Evolutionary conservation across 2,329 filamentous ascomycete genomes (phyloP).

Genomic region (Dactylellina cionopaga): DNA sequence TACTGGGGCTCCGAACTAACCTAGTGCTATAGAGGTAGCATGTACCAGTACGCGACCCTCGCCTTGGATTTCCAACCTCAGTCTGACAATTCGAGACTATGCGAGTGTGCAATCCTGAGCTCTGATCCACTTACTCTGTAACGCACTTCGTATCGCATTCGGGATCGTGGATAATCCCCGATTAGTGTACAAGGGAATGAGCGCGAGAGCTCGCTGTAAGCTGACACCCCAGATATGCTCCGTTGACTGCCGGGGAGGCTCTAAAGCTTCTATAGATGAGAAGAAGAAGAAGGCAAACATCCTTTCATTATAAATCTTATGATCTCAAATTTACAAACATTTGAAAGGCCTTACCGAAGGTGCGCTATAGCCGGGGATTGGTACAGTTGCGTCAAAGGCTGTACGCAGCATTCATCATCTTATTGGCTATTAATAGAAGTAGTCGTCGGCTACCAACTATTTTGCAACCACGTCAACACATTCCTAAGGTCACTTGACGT

Average conservation of each 20-base stretch:
- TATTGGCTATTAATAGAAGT: no score
- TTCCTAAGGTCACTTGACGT: no score
- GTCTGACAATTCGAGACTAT: not conserved
- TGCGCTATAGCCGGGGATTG: no score
- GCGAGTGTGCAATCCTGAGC: conserved; percentile 33
- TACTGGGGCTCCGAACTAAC: no score
- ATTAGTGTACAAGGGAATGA: conserved; percentile 24
- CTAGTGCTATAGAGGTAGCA: conserved; percentile 12
- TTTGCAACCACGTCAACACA: no score
- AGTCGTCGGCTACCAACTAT: no score
- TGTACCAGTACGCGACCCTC: conserved; percentile 28
- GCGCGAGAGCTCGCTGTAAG: conserved; percentile 49
- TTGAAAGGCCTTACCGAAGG: no score
- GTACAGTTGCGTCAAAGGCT: no score
- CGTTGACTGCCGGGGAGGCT: conserved; percentile 40
- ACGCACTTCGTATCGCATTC: conserved; percentile 19
- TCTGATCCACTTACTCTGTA: conserved; percentile 2
- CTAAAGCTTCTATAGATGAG: conserved; percentile 2
- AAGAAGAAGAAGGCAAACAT: no score
- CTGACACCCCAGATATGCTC: conserved; percentile 29
- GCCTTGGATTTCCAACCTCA: conserved; percentile 36
- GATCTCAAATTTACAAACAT: no score
- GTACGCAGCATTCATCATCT: no score
- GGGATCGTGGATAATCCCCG: conserved; percentile 31
- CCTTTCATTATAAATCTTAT: no score